phyloP scores from a whole-genome alignment of 78 protist genomes.

The Anaeramoeba flamelloides region DNA sequence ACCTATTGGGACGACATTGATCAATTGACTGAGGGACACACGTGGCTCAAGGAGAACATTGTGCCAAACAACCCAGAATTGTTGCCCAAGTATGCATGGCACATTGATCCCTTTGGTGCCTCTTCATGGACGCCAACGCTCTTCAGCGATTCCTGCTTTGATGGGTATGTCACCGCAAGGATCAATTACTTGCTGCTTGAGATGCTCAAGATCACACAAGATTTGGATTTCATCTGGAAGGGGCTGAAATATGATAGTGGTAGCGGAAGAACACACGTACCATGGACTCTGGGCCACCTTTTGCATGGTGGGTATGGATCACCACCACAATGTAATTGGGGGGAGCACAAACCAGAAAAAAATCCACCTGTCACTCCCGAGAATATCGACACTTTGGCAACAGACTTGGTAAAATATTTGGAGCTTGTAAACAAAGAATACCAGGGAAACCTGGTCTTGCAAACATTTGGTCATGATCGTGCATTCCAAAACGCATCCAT shows the following conservation, averaged over 20 bases:
- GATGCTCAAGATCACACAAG: not conserved
- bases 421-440: too few species aligned
- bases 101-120: not conserved
- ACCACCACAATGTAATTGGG: too few species aligned
- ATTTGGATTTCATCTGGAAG: not conserved
- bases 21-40: constrained; percentile 55
- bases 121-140: not conserved
- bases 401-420: too few species aligned
- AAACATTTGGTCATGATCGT: constrained; percentile 17
- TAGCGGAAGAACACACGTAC: too few species aligned
- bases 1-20: constrained; percentile 21
- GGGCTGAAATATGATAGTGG: too few species aligned
- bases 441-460: too few species aligned
- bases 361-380: too few species aligned
- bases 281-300: too few species aligned
- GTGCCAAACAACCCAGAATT: not conserved
- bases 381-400: too few species aligned
- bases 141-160: not conserved
- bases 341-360: too few species aligned
- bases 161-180: not conserved
- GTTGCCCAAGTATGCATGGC: not conserved
- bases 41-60: constrained; percentile 20
- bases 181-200: not conserved
- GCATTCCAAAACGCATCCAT: not conserved
- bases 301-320: too few species aligned